Percentiles rank a stretch among this genome's conserved stretches.
phyloP scores from a whole-genome alignment of 225 moss, liverwort and hornwort species.

The Polytrichum commune region DNA sequence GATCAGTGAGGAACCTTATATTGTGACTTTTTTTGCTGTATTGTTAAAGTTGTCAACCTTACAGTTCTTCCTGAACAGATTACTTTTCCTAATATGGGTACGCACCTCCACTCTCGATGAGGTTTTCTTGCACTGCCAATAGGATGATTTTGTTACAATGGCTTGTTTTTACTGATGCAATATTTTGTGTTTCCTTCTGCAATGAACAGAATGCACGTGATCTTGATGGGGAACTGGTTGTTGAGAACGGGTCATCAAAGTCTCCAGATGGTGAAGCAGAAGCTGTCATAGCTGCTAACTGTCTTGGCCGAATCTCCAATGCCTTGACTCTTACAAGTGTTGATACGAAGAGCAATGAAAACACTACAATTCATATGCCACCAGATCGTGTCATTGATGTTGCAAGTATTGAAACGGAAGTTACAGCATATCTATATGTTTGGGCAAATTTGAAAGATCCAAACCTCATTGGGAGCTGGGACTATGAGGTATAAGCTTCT shows the following conservation, averaged over 20 bases:
- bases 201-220: slow-evolving; percentile 29
- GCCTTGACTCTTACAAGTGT: slow-evolving; percentile 24
- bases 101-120: no score
- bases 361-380: slow-evolving; percentile 21
- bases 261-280: slow-evolving; percentile 8
- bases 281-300: slow-evolving; percentile 10
- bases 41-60: no score
- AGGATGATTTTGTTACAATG: background rate
- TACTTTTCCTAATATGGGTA: no score
- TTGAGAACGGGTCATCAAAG: slow-evolving; percentile 1
- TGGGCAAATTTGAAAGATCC: slow-evolving; percentile 68
- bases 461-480: slow-evolving; percentile 71
- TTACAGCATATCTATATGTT: slow-evolving; percentile 62
- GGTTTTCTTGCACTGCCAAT: no score
- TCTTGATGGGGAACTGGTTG: slow-evolving; percentile 23
- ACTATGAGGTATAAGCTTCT: slow-evolving; percentile 65
- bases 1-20: no score
- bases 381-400: slow-evolving; percentile 27
- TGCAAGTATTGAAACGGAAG: slow-evolving; percentile 21
- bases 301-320: slow-evolving; percentile 25
- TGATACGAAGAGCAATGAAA: slow-evolving; percentile 15
- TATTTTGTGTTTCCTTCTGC: background rate
- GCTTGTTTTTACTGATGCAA: no score
- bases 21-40: no score
- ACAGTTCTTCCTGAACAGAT: no score